These are phyloP conservation scores for Aspergillus alliaceus DNA, from an alignment of 2,329 filamentous ascomycete genomes.

Conservation along the genomic window DNA sequence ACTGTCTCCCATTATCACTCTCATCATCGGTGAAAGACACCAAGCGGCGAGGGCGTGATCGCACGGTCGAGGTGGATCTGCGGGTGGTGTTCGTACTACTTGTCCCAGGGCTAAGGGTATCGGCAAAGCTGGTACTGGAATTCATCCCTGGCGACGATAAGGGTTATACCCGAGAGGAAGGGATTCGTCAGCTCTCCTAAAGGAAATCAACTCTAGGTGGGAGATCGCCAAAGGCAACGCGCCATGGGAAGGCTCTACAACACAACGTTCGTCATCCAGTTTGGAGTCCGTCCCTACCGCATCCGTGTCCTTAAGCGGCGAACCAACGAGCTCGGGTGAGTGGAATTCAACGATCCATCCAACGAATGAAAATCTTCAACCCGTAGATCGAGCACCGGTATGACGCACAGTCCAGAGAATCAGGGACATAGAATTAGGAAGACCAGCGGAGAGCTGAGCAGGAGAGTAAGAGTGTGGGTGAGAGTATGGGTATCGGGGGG, in stretches of 20 bases:
- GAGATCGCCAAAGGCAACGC: slow-evolving; percentile 32
- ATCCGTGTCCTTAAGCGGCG: slow-evolving; percentile 21
- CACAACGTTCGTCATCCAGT: slow-evolving; percentile 39
- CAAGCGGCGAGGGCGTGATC: slow-evolving; percentile 45
- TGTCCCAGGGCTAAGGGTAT: slow-evolving; percentile 36
- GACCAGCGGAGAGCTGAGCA: not conserved
- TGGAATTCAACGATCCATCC: not conserved
- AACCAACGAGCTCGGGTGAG: not conserved
- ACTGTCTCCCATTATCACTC: slow-evolving; percentile 23
- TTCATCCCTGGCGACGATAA: slow-evolving; percentile 39
- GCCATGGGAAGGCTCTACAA: slow-evolving; percentile 36
- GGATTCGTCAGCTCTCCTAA: slow-evolving; percentile 24
- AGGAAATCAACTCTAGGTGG: slow-evolving; percentile 20
- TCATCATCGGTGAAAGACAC: slow-evolving; percentile 42
- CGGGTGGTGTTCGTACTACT: slow-evolving; percentile 31
- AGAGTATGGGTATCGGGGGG: no score
- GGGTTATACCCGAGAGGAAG: slow-evolving; percentile 16
- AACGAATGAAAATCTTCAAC: not conserved
- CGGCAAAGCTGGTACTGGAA: slow-evolving; percentile 38
- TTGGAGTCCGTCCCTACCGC: slow-evolving; percentile 16
- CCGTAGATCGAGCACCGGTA: not conserved
- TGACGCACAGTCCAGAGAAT: not conserved
- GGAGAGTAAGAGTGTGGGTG: no score
- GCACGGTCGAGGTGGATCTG: slow-evolving; percentile 39
- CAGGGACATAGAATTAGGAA: not conserved